phyloP scores from a whole-genome alignment of 1,284 basidiomycete species.

The Ustilago crameri region DNA sequence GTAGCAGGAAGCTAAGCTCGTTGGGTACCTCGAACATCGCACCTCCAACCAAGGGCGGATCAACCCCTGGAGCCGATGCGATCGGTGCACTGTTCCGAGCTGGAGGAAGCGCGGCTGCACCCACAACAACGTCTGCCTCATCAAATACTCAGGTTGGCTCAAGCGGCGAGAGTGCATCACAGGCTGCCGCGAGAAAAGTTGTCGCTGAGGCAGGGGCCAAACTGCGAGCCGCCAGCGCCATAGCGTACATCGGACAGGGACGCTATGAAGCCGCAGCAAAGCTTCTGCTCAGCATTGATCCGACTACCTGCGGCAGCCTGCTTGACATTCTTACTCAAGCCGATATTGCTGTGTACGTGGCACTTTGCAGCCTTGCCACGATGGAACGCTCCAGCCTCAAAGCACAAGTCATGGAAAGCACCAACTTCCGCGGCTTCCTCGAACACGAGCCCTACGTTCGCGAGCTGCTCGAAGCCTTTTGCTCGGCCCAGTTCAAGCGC shows the following conservation, averaged over 20 bases:
- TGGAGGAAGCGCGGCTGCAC: slow-evolving; percentile 46
- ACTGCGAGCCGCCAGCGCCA: slow-evolving; percentile 79
- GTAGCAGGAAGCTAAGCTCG: slow-evolving; percentile 70
- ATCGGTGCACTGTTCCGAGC: slow-evolving; percentile 66
- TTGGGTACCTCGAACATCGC: slow-evolving; percentile 26
- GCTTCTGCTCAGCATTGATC: slow-evolving; percentile 77
- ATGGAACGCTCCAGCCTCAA: slow-evolving; percentile 78
- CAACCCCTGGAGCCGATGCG: slow-evolving; percentile 56
- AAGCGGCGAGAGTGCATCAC: slow-evolving; percentile 22
- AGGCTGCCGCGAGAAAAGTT: slow-evolving; percentile 32
- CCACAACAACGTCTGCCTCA: slow-evolving; percentile 3
- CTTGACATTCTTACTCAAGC: slow-evolving; percentile 77
- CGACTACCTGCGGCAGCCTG: slow-evolving; percentile 21
- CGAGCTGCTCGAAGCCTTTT: slow-evolving; percentile 83
- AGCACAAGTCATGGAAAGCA: slow-evolving; percentile 76
- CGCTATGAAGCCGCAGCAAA: slow-evolving; percentile 81
- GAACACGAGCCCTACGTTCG: slow-evolving; percentile 86
- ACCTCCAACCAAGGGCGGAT: slow-evolving; percentile 43
- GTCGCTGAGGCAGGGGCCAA: slow-evolving; percentile 74
- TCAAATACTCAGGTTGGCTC: slow-evolving; percentile 17
- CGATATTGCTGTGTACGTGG: slow-evolving; percentile 85
- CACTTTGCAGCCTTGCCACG: slow-evolving; percentile 81
- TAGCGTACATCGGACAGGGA: slow-evolving; percentile 77
- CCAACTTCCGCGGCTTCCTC: slow-evolving; percentile 78
- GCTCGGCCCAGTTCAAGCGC: slow-evolving; percentile 81